phyloP scores from a whole-genome alignment of 257 asterid genomes.

The Voacanga thouarsii region DNA sequence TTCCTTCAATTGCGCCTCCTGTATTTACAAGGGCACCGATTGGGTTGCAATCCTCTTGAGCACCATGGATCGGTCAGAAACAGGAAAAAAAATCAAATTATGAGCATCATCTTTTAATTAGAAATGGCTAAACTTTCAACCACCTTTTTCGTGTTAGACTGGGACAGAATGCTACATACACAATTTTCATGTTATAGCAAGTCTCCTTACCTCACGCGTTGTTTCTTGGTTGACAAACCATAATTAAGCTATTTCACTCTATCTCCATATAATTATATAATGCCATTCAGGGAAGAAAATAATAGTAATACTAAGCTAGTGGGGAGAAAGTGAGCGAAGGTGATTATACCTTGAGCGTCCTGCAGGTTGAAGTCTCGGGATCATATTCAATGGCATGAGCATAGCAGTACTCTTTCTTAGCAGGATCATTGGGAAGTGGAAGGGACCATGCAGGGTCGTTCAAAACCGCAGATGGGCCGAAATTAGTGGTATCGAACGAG shows the following conservation, averaged over 20 bases:
- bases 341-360: slow-evolving; percentile 54
- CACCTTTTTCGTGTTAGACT: no score
- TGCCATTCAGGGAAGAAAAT: no score
- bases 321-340: no score
- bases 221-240: no score
- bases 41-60: slow-evolving; percentile 59
- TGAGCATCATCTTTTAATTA: not conserved
- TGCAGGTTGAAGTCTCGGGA: slow-evolving; percentile 40
- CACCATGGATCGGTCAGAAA: slow-evolving; percentile 72
- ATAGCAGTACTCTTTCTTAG: slow-evolving; percentile 48
- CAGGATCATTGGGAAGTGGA: slow-evolving; percentile 1
- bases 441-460: slow-evolving; percentile 41
- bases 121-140: no score
- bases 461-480: slow-evolving; percentile 57
- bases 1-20: slow-evolving; percentile 67
- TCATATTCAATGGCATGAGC: slow-evolving; percentile 78
- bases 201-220: no score
- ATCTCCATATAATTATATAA: no score
- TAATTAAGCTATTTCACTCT: no score
- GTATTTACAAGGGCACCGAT: slow-evolving; percentile 65
- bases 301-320: no score
- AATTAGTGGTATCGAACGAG: slow-evolving; percentile 73
- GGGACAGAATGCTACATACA: no score
- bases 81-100: not conserved
- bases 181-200: no score